Percentiles rank a stretch among this genome's conserved stretches.
Evolutionary conservation across 2,329 filamentous ascomycete species (phyloP).

Genomic region (Tolypocladium album): DNA sequence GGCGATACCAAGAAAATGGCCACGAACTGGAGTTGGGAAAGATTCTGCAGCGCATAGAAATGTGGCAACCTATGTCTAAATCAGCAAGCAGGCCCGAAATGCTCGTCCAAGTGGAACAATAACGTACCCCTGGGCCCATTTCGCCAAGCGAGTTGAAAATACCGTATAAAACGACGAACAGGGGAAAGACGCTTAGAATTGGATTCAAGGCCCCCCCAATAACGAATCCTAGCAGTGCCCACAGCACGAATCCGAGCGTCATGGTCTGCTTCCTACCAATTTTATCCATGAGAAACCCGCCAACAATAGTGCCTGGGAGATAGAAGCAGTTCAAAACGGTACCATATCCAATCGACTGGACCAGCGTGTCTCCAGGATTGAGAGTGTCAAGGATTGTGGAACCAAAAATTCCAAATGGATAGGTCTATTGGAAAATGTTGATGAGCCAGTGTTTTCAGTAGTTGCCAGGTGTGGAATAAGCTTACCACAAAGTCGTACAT

Average conservation of each 20-base stretch:
- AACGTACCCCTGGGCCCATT: constrained; percentile 26
- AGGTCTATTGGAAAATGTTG: constrained; percentile 5
- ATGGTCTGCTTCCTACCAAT: constrained; percentile 22
- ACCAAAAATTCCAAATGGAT: constrained; percentile 13
- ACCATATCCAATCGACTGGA: constrained; percentile 11
- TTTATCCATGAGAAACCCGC: constrained; percentile 26
- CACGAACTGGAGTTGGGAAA: constrained; percentile 37
- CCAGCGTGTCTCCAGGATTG: constrained; percentile 8
- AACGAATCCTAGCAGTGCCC: constrained; percentile 32
- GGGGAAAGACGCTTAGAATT: constrained; percentile 33
- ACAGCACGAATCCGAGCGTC: constrained; percentile 11
- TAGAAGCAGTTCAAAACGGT: constrained; percentile 12
- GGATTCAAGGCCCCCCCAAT: constrained; percentile 36
- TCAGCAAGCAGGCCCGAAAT: constrained; percentile 11
- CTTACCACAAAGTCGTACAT: constrained; percentile 18
- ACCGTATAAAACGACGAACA: constrained; percentile 41
- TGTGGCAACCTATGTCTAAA: constrained; percentile 15
- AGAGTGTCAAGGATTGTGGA: constrained; percentile 12
- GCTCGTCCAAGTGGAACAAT: no score
- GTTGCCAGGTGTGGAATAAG: background rate
- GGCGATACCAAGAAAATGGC: constrained; percentile 37
- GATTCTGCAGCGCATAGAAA: constrained; percentile 37
- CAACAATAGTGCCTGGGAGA: constrained; percentile 19
- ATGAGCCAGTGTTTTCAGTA: background rate
- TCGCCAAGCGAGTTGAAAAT: constrained; percentile 27